These are phyloP conservation scores for Cercospora berteroae DNA, from an alignment of 2,329 filamentous ascomycete species.

Conservation along the genomic window DNA sequence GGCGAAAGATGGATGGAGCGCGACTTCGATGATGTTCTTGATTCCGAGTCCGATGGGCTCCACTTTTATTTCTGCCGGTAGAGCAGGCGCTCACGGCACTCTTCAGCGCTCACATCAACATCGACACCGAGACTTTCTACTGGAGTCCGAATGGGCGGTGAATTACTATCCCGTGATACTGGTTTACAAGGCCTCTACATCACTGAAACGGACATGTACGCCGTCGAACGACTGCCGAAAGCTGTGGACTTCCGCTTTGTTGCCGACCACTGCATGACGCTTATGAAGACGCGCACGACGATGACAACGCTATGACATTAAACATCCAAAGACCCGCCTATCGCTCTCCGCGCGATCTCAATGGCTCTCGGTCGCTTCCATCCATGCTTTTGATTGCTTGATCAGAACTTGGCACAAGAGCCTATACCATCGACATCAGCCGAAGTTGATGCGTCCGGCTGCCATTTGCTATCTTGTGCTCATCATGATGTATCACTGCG, in stretches of 20 bases:
- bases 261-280: not conserved
- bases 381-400: not conserved
- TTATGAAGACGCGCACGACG: conserved; percentile 4
- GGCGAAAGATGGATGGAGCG: not conserved
- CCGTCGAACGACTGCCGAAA: not conserved
- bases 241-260: not conserved
- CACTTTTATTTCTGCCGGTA: not conserved
- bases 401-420: not conserved
- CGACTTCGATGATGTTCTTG: not conserved
- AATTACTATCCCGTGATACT: not conserved
- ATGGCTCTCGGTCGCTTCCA: not conserved
- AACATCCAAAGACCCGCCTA: not conserved
- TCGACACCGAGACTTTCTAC: not conserved
- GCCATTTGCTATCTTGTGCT: conserved; percentile 8
- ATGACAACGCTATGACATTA: not conserved
- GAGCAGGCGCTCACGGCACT: not conserved
- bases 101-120: not conserved
- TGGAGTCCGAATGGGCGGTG: not conserved
- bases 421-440: not conserved
- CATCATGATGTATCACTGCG: not conserved
- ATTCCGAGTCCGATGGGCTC: not conserved
- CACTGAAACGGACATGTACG: not conserved
- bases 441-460: not conserved
- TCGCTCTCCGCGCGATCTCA: not conserved
- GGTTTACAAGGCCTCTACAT: not conserved